phyloP scores from a whole-genome alignment of 148 eudicot genomes.

The Camellia granthamiana region DNA sequence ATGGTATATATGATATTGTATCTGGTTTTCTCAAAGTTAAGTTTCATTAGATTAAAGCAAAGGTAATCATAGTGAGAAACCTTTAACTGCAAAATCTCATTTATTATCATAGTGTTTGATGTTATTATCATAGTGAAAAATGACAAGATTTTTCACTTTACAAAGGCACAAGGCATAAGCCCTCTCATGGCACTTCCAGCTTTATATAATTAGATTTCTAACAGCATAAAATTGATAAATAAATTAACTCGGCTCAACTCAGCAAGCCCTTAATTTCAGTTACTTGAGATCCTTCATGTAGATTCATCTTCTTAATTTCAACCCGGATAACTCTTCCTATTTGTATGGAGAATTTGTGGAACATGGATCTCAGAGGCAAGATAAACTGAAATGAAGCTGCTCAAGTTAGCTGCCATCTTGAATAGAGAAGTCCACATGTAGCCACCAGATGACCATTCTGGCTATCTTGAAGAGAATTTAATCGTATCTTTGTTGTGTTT shows the following conservation, averaged over 20 bases:
- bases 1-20: neutral
- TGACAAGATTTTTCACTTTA: neutral
- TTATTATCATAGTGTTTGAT: neutral
- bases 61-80: neutral
- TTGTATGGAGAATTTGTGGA: neutral
- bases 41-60: neutral
- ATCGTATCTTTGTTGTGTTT: neutral
- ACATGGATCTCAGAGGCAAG: neutral
- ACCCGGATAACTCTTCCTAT: neutral
- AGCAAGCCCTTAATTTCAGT: neutral
- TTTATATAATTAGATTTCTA: too few relatives aligned
- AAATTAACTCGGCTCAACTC: neutral
- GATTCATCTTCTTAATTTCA: too few relatives aligned
- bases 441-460: neutral
- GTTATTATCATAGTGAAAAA: too few relatives aligned
- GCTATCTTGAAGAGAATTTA: neutral
- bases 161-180: neutral
- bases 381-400: slow-evolving; percentile 2
- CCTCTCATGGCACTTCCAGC: neutral
- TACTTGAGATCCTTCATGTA: neutral
- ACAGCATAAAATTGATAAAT: too few relatives aligned
- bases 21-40: neutral
- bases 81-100: slow-evolving; percentile 1
- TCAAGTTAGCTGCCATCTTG: neutral
- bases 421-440: neutral